Evolutionary conservation across 2,329 filamentous ascomycete species (phyloP), one percentile per base, ranked within the genome.

Genomic region (Cordyceps pruinosa): DNA sequence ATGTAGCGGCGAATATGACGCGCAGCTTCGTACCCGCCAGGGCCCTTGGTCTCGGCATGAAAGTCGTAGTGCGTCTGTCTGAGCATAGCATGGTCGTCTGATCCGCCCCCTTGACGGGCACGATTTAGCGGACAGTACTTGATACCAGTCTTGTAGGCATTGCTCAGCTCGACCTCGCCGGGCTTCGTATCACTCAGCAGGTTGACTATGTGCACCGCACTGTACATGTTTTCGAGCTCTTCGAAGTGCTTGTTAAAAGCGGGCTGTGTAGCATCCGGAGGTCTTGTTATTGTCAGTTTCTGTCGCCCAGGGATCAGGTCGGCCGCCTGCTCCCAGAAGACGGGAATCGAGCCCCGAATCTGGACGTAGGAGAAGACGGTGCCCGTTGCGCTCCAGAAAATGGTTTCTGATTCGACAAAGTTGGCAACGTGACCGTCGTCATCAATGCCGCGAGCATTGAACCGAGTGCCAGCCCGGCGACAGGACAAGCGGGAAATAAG

Each of bases 391-490:
- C 87, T 87, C 87, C 89, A 96, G 67, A 95, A 92, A 41, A 93
- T 85, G 0, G 91, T 96, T 73, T 99, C 94, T 0, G 91, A 94
- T 72, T 99, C 94, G n/a, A 97, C 94, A 72, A 96, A 99, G 71
- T 99, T 99, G 60, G 94, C 92, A 28, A 97, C 94, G 65, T 97
- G 90, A 15, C 94, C 94, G 67, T 97, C 91, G 69, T 99, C 94
- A 67, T 99, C 94, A 62, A 99, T 96, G 39, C 94, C 94, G 63
- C 94, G 83, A n/a, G 93, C 88, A 70, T 97, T 97, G 78, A 97
- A 99, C 41, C 94, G 83, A 17, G 94, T 99, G 23, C 94, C 94
- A 19, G 94, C 94, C 73, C 93, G 84, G 64, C 86, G 82, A 67
- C 92, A 97, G 2, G 94, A 97, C 37, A 97, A 77, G 32, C 94